Conservation (phyloP, 2,329 filamentous ascomycete genomes). For the Botrytis fragariae region DNA sequence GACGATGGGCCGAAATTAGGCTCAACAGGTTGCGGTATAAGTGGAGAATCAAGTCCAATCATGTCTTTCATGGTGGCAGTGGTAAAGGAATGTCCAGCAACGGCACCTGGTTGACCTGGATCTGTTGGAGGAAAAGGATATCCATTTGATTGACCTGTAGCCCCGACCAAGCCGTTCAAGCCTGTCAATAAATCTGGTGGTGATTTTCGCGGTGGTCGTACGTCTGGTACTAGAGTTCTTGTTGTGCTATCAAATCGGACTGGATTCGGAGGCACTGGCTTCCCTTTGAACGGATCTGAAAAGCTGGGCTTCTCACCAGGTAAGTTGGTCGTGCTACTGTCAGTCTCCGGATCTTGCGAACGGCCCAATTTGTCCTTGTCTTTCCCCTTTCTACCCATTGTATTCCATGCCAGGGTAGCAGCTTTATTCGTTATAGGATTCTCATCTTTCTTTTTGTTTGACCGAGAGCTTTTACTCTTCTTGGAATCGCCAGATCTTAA, state of each 20-base stretch:
- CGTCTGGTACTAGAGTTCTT: slow-evolving; percentile 35
- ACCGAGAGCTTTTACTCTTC: slow-evolving; percentile 42
- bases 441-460: slow-evolving; percentile 39
- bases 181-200: slow-evolving; percentile 33
- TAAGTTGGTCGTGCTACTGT: slow-evolving; percentile 31
- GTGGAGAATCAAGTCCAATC: slow-evolving; percentile 29
- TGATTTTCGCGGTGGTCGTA: slow-evolving; percentile 25
- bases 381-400: slow-evolving; percentile 29
- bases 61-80: slow-evolving; percentile 32
- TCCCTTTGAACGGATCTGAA: slow-evolving; percentile 25
- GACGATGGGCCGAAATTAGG: slow-evolving; percentile 26
- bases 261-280: slow-evolving; percentile 26
- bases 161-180: slow-evolving; percentile 27
- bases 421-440: slow-evolving; percentile 59
- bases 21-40: slow-evolving; percentile 26
- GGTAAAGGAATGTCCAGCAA: slow-evolving; percentile 32
- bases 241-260: slow-evolving; percentile 38
- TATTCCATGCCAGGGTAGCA: slow-evolving; percentile 58
- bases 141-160: slow-evolving; percentile 30
- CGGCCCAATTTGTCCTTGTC: slow-evolving; percentile 32
- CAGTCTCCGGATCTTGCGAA: slow-evolving; percentile 33
- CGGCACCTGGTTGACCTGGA: slow-evolving; percentile 33
- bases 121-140: slow-evolving; percentile 38
- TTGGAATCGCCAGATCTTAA: slow-evolving; percentile 53
- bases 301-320: slow-evolving; percentile 29